phyloP scores from a whole-genome alignment of 352 stramenopile genomes.

The Aphanomyces cochlioides region DNA sequence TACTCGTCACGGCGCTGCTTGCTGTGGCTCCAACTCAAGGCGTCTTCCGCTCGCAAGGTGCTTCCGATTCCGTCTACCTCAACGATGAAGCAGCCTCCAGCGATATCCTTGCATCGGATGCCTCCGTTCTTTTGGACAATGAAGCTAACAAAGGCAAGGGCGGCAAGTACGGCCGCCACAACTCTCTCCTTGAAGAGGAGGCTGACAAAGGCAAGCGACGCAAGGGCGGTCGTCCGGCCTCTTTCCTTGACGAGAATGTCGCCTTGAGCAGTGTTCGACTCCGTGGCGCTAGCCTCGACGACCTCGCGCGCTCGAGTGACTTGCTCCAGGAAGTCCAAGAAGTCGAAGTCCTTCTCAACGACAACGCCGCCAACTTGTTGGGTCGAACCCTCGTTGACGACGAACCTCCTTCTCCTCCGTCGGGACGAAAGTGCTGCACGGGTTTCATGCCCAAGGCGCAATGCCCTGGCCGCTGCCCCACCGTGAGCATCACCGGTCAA shows the following conservation, averaged over 20 bases:
- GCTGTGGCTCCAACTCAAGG: neutral
- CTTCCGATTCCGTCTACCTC: neutral
- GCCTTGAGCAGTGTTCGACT: no score
- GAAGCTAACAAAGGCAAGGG: neutral
- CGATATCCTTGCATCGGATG: neutral
- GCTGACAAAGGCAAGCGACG: no score
- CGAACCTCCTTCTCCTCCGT: neutral
- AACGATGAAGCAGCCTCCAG: neutral
- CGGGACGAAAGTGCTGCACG: constrained; percentile 9
- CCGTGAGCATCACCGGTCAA: neutral
- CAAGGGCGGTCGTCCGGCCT: no score
- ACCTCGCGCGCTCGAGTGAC: neutral
- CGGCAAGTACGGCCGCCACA: no score
- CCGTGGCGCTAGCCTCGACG: no score
- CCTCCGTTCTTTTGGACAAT: neutral
- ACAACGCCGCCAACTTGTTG: neutral
- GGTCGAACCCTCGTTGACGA: neutral
- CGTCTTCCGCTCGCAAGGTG: neutral
- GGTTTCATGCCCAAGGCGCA: constrained; percentile 23
- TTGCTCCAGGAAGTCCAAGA: neutral
- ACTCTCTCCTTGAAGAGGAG: no score
- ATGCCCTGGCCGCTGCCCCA: constrained; percentile 8
- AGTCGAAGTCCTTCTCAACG: neutral
- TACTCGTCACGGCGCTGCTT: neutral
- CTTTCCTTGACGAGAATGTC: no score